Conservation (phyloP, 2,329 filamentous ascomycete species). For the Alternaria sp. region DNA sequence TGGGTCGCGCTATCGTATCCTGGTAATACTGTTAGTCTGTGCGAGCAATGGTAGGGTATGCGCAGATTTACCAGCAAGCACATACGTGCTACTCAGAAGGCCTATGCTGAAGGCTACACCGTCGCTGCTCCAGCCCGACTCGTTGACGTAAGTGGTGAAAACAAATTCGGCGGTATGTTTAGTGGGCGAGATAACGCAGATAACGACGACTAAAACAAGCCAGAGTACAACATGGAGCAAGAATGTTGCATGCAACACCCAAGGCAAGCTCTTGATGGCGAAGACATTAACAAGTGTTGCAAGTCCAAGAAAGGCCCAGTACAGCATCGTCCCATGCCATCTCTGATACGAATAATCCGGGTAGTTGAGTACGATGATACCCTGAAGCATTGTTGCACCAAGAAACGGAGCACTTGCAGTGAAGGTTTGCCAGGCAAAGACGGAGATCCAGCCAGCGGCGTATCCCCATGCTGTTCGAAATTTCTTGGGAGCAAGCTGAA, state of each 20-base stretch:
- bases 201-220: constrained; percentile 56
- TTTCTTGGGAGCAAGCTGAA: constrained; percentile 5
- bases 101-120: constrained; percentile 53
- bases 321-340: constrained; percentile 55
- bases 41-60: neutral
- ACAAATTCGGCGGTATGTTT: constrained; percentile 49
- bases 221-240: constrained; percentile 58
- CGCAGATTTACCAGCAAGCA: constrained; percentile 24
- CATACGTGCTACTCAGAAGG: constrained; percentile 30
- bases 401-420: constrained; percentile 34
- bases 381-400: constrained; percentile 30
- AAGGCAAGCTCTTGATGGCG: constrained; percentile 51
- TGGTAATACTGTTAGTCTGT: neutral
- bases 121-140: constrained; percentile 51
- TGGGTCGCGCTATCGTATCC: constrained; percentile 12
- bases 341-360: constrained; percentile 44
- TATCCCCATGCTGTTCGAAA: constrained; percentile 4
- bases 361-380: constrained; percentile 45
- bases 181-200: constrained; percentile 53
- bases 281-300: constrained; percentile 55
- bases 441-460: constrained; percentile 25
- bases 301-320: constrained; percentile 52
- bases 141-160: constrained; percentile 55
- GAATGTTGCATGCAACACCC: constrained; percentile 32
- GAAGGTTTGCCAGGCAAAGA: constrained; percentile 50